Base-by-base conservation (phyloP, 768 basidiomycete species). In the Mycena venus region DNA sequence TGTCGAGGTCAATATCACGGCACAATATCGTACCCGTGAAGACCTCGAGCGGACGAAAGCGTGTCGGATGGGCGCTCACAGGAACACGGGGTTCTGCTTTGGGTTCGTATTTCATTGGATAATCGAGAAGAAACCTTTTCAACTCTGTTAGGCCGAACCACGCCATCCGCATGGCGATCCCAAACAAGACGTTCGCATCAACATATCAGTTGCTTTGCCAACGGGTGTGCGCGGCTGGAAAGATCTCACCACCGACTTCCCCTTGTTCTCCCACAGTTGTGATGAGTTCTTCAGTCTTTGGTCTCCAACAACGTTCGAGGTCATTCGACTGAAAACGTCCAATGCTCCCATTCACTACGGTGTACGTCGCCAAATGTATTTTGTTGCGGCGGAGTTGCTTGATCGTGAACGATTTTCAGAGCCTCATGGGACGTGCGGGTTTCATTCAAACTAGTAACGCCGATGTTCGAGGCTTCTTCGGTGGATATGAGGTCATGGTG, bases 381-480 rank as follows among this genome's bases (percentile, higher is more conserved):
- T 5, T 32, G 21, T 21, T 2, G 23, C 21, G n/a, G n/a, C 23
- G 27, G 25, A 23, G 2, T 9, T 11, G n/a, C n/a, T 51, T 55
- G 10, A 21, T 42, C 5, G 36, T 8, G 4, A n/a, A n/a, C n/a
- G 36, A 47, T n/a, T 64, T 27, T 21, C 47, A 75, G 74, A 31
- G 40, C 17, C n/a, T 75, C 19, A 15, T 62, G 7, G 69, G 27
- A 0, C 7, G 23, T 2, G 36, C 74, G 14, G 64, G 47, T 0
- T 71, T 67, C 40, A 55, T 75, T 12, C 63, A 71, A 51, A 71
- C 69, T 21, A 75, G 34, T 38, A 71, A 71, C 44, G 68, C 69
- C 14, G 8, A 61, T 0, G 53, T 62, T 19, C 1, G 19, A 12
- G 74, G 74, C 12, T 63, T 68, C 42, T 70, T 71, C 29, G 74